These are phyloP conservation scores for Crithidia thermophila DNA, from an alignment of 208 protist species.

Conservation along the genomic window DNA sequence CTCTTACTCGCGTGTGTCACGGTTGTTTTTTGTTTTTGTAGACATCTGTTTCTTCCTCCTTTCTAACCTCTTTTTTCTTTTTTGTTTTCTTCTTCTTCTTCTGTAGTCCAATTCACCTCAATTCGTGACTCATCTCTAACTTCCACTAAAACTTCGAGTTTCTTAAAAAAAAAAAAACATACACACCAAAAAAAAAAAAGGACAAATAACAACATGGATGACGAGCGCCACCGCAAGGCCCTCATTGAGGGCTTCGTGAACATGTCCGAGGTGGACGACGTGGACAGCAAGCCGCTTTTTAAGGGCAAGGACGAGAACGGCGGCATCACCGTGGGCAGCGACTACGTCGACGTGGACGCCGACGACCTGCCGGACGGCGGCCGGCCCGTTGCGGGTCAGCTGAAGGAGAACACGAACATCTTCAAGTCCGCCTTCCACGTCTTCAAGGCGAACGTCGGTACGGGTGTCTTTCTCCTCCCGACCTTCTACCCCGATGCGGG, in stretches of 20 bases:
- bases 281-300: slow-evolving; percentile 8
- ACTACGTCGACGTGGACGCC: slow-evolving; percentile 46
- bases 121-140: not conserved
- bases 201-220: slow-evolving; percentile 6
- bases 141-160: not conserved
- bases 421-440: slow-evolving; percentile 81
- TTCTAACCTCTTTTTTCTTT: not conserved
- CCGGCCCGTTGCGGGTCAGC: slow-evolving; percentile 25
- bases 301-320: slow-evolving; percentile 21
- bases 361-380: slow-evolving; percentile 11
- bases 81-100: slow-evolving; percentile 5
- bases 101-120: not conserved
- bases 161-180: not conserved
- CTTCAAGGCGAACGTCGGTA: slow-evolving; percentile 90
- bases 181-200: slow-evolving; percentile 3
- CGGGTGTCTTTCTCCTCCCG: slow-evolving; percentile 79
- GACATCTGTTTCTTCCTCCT: not conserved
- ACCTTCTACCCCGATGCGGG: slow-evolving; percentile 81
- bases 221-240: slow-evolving; percentile 32
- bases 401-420: slow-evolving; percentile 68
- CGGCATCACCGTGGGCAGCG: slow-evolving; percentile 17
- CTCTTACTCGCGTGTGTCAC: not conserved
- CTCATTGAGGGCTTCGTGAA: slow-evolving; percentile 48
- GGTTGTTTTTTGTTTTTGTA: not conserved
- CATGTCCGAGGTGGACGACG: slow-evolving; percentile 34